Percentiles rank a stretch among this genome's conserved stretches.
Evolutionary conservation across 495 filamentous ascomycete genomes (phyloP).

Genomic region (Aspergillus panamensis): DNA sequence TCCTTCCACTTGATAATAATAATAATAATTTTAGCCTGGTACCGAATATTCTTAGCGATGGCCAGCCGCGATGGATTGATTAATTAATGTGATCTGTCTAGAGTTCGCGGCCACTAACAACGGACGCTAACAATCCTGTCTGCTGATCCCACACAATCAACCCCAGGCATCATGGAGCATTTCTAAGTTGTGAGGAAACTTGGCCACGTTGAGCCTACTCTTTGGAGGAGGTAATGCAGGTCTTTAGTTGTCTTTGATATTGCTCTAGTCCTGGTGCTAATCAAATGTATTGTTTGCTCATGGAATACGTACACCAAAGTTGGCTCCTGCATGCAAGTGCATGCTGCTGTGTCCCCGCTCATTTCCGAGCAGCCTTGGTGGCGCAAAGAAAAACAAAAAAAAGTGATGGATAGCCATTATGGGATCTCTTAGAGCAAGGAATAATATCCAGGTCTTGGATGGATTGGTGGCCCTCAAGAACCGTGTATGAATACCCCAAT

Average conservation of each 20-base stretch:
- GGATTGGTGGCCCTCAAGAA: neutral
- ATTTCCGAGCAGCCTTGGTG: neutral
- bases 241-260: neutral
- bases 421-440: neutral
- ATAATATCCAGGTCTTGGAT: neutral
- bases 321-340: neutral
- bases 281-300: neutral
- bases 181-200: neutral
- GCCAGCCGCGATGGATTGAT: neutral
- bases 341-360: neutral
- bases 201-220: neutral
- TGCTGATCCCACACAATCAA: neutral
- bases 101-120: slow-evolving; percentile 14
- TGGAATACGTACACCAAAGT: neutral
- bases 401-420: neutral
- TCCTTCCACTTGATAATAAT: neutral
- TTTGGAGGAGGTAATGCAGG: neutral
- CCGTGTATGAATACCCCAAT: neutral
- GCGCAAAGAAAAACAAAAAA: neutral
- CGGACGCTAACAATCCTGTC: slow-evolving; percentile 3
- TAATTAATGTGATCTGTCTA: slow-evolving; percentile 4
- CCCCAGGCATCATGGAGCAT: slow-evolving; percentile 1
- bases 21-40: neutral
- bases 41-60: neutral
- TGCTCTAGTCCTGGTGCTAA: neutral